Evolutionary conservation across 306 rosid genomes (phyloP), one percentile per base, ranked within the genome.

Genomic region (Cicer yamashitae): DNA sequence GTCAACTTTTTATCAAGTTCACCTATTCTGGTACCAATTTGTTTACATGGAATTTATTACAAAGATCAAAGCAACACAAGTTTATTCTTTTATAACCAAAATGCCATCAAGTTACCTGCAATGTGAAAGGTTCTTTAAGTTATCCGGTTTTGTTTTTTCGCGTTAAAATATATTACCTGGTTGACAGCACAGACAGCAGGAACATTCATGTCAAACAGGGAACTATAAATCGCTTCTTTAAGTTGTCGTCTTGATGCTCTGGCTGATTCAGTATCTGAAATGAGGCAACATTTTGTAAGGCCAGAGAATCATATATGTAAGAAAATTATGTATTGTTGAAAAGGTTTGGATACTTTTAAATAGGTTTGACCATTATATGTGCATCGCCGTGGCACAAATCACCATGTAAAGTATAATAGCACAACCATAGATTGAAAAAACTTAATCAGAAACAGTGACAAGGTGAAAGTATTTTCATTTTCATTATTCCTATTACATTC

Each of bases 111-210:
- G 8, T 14, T 51, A 51, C 22, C 17, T 51, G 57, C 57, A 14
- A 7, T 7, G 7, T 51, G 17, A 14, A 14, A 51, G 10, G 3
- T 14, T 25, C 34, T 25, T 2, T 25, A 25, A 25, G 34, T 25
- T 25, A 25, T 25, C 34, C 34, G 2, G 34, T 2, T 46, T n/a
- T 48, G n/a, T 12, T 12, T 4, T 52, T 25, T 14, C 18, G 30
- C 9, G 7, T 41, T 10, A 54, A 10, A 45, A 72, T 80, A 53
- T 40, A 74, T 25, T 76, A 91, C 98, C 94, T 94, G 98, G 86
- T 85, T 91, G 77, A 94, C 84, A 57, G 96, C 94, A 85, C 97
- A 91, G 79, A 91, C 90, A 79, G 89, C 87, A 40, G 98, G 96
- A 77, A 90, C 98, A 72, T 91, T 85, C 94, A 94, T 83, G 83